Base-by-base conservation (phyloP, 192 early-diverging fungal genomes). In the Radiomyces spectabilis region DNA sequence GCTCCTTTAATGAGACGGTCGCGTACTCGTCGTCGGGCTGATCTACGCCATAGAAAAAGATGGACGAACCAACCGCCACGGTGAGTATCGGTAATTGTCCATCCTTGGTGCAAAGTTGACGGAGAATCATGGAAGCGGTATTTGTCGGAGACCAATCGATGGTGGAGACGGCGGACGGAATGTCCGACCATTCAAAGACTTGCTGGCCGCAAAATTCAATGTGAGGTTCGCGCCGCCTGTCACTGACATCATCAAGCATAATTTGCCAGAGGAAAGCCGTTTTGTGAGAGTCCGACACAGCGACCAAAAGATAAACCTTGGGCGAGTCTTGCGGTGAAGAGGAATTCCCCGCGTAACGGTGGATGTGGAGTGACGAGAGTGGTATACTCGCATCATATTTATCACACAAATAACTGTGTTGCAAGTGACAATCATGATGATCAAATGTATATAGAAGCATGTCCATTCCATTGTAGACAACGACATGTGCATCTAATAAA, bases 391-490 rank as follows among this genome's bases (percentile, higher is more conserved):
- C 10, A 9, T 51, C 53, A 51, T 39, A 56, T 0, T 33, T 10
- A 0, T 31, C 16, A 24, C 57, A 66, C 30, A 27, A n/a, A 9
- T 50, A 21, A 22, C 39, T 19, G 15, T 30, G 51, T 16, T 66
- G 51, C 15, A 53, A 27, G 44, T 59, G 56, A 32, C 46, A 47
- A 49, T 59, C 57, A 12, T 53, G 33, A 13, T 19, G 18, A 37
- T 66, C 53, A 33, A 54, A 60, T 30, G 24, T 19, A 16, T 60
- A 66, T 2, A 66, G 24, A 5, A 47, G 21, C 2, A 66, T 18
- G 12, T 49, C 43, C 19, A 26, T 19, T 8, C 65, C 65, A 37
- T 66, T 46, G 46, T 66, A 66, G 4, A 60, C 52, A 1, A 58
- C 57, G 10, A 66, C 12, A 41, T 35, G 38, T 9, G 24, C 40